Conservation (phyloP, 148 eudicot species). For the Rhododendron ovatum region DNA sequence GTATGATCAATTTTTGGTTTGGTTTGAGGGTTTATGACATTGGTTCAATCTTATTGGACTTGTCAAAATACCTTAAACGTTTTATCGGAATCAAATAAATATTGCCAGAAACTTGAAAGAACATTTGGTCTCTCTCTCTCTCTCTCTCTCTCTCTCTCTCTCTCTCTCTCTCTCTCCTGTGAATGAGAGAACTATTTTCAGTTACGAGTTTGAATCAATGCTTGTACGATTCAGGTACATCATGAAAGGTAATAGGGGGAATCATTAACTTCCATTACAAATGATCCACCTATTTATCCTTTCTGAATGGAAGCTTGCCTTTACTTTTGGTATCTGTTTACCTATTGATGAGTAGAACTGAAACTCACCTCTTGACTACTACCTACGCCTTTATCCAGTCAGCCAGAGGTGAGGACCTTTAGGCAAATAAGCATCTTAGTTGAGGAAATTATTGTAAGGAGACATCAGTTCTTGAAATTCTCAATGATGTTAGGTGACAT, state of each 20-base stretch:
- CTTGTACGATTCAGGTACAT: background rate
- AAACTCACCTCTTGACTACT: background rate
- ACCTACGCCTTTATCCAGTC: background rate
- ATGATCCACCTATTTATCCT: background rate
- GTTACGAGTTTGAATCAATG: background rate
- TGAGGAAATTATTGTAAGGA: background rate
- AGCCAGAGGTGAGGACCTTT: background rate
- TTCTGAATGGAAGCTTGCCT: background rate
- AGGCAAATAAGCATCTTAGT: background rate
- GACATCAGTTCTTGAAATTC: background rate
- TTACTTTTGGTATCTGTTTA: background rate
- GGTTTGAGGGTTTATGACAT: background rate
- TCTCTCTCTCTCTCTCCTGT: background rate
- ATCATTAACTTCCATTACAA: background rate
- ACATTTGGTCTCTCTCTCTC: too few species aligned
- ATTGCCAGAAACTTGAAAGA: too few species aligned
- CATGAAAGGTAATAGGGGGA: background rate
- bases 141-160: too few species aligned
- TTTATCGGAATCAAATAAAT: background rate
- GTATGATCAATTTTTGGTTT: background rate
- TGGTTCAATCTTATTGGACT: background rate
- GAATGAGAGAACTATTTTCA: background rate
- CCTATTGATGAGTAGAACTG: background rate
- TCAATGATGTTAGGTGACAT: background rate
- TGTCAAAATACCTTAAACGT: background rate